phyloP scores from a whole-genome alignment of 805 yeast species.

The Wickerhamomyces bisporus region DNA sequence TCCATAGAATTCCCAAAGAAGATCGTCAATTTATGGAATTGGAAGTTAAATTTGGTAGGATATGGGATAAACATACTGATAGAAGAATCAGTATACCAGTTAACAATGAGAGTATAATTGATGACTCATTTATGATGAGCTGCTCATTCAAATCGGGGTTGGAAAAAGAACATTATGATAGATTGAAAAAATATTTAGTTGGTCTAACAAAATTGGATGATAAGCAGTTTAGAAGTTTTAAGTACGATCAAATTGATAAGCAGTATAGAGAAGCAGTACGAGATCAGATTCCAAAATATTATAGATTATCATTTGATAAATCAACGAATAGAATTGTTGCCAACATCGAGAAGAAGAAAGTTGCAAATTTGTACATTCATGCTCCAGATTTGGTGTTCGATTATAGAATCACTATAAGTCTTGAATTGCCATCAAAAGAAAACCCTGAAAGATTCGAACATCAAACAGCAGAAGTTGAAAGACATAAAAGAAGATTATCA shows the following conservation, averaged over 20 bases:
- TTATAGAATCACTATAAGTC: constrained; percentile 64
- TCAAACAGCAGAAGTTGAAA: constrained; percentile 47
- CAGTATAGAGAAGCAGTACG: constrained; percentile 58
- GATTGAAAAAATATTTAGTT: constrained; percentile 47
- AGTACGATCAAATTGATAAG: constrained; percentile 58
- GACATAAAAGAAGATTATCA: constrained; percentile 71
- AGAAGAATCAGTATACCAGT: constrained; percentile 61
- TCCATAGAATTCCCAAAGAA: constrained; percentile 56
- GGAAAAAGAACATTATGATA: constrained; percentile 56
- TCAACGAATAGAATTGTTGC: constrained; percentile 62
- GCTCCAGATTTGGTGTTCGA: constrained; percentile 78
- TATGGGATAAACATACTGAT: constrained; percentile 59
- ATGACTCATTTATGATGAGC: constrained; percentile 45
- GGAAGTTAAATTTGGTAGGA: constrained; percentile 70
- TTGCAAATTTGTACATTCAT: constrained; percentile 67
- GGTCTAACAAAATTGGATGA: constrained; percentile 48
- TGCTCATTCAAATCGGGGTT: constrained; percentile 62
- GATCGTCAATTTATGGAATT: constrained; percentile 56
- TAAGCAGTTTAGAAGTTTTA: constrained; percentile 53
- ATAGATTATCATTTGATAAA: constrained; percentile 64
- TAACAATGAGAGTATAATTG: constrained; percentile 58
- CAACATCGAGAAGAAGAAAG: constrained; percentile 66
- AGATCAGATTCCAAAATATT: constrained; percentile 57
- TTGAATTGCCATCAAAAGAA: constrained; percentile 69
- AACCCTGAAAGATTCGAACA: constrained; percentile 49